phyloP scores from a whole-genome alignment of 495 filamentous ascomycete species.

The Cercophora newfieldiana region DNA sequence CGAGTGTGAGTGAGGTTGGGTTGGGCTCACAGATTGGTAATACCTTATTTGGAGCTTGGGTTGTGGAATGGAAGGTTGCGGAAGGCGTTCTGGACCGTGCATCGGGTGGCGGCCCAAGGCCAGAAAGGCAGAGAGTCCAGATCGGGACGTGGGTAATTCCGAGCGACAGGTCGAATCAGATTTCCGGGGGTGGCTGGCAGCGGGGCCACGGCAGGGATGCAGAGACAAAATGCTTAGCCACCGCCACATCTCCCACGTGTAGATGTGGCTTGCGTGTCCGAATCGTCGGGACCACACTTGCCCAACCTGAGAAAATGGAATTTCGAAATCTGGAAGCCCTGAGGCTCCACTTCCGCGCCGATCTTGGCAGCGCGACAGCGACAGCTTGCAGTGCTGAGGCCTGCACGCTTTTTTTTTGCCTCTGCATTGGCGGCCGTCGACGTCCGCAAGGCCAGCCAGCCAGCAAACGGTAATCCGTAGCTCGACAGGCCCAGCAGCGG shows the following conservation, averaged over 20 bases:
- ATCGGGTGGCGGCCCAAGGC: neutral
- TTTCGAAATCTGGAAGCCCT: slow-evolving; percentile 10
- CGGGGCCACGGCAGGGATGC: neutral
- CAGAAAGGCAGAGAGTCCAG: neutral
- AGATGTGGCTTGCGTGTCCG: slow-evolving; percentile 16
- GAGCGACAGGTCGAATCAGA: neutral
- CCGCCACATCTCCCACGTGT: neutral
- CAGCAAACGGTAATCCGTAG: slow-evolving; percentile 8
- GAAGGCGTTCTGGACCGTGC: neutral
- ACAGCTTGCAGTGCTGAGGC: neutral
- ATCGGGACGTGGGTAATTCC: slow-evolving; percentile 12
- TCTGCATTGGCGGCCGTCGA: slow-evolving; percentile 19
- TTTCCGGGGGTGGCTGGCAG: slow-evolving; percentile 14
- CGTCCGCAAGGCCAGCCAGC: neutral
- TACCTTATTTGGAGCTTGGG: slow-evolving; percentile 12
- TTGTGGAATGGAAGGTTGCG: neutral
- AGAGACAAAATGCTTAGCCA: neutral
- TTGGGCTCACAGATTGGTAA: slow-evolving; percentile 19
- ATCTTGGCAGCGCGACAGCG: slow-evolving; percentile 11
- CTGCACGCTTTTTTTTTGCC: slow-evolving; percentile 12
- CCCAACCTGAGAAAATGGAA: slow-evolving; percentile 18
- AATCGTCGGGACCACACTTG: slow-evolving; percentile 22
- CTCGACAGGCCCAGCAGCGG: neutral
- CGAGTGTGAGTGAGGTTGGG: slow-evolving; percentile 6
- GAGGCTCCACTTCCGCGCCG: slow-evolving; percentile 1